Percentiles rank a stretch among this genome's conserved stretches.
These are phyloP conservation scores for Botrytis byssoidea DNA, from an alignment of 2,329 filamentous ascomycete genomes.

Conservation along the genomic window DNA sequence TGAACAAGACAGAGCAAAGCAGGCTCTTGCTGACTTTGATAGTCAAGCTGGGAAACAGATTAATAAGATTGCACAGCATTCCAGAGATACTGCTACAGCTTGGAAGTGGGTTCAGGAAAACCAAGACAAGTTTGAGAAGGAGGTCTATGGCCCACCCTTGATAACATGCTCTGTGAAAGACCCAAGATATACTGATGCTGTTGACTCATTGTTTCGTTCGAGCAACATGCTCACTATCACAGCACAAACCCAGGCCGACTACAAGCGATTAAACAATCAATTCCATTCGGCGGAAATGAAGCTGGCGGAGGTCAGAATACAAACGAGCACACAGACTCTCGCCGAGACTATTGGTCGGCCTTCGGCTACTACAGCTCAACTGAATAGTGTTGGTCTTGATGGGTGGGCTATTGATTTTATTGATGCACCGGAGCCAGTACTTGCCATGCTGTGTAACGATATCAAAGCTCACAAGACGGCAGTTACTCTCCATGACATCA, in stretches of 20 bases:
- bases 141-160: conserved; percentile 65
- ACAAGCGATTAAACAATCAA: conserved; percentile 65
- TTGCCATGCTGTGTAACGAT: conserved; percentile 84
- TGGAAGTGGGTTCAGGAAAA: conserved; percentile 84
- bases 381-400: conserved; percentile 65
- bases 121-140: conserved; percentile 55
- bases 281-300: conserved; percentile 59
- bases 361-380: conserved; percentile 51
- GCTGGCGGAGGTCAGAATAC: conserved; percentile 68
- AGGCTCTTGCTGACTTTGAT: conserved; percentile 59
- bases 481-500: conserved; percentile 62
- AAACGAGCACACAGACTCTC: conserved; percentile 50
- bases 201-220: conserved; percentile 56
- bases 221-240: conserved; percentile 65
- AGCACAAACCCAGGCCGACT: conserved; percentile 72
- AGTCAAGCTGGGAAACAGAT: conserved; percentile 75
- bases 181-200: conserved; percentile 52
- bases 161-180: conserved; percentile 64
- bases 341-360: conserved; percentile 46
- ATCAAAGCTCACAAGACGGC: conserved; percentile 67
- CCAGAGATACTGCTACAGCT: conserved; percentile 63
- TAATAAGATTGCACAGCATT: conserved; percentile 59
- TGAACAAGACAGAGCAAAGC: conserved; percentile 43
- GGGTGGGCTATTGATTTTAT: conserved; percentile 78
- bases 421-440: conserved; percentile 75